phyloP scores from a whole-genome alignment of 768 basidiomycete genomes.

The Tulasnella calospora region DNA sequence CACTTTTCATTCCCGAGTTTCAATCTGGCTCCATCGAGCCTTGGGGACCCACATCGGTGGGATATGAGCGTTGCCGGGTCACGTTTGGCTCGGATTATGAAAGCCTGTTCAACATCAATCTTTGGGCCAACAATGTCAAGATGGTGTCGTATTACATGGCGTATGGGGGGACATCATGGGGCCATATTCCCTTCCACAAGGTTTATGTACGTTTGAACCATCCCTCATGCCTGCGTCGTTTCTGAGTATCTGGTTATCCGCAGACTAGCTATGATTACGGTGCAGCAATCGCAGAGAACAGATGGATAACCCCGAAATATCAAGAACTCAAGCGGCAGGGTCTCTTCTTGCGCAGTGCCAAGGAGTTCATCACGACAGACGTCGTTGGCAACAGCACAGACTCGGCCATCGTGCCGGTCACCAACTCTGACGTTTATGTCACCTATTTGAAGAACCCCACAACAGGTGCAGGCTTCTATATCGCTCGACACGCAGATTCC shows the following conservation, averaged over 20 bases:
- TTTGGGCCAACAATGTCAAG: constrained; percentile 80
- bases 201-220: constrained; percentile 48
- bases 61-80: constrained; percentile 55
- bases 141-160: constrained; percentile 82
- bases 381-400: constrained; percentile 52
- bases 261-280: constrained; percentile 73
- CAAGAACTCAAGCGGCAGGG: constrained; percentile 76
- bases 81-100: constrained; percentile 71
- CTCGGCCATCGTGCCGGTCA: neutral
- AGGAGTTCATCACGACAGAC: constrained; percentile 74
- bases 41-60: constrained; percentile 45
- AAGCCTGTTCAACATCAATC: constrained; percentile 70
- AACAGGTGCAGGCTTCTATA: constrained; percentile 65
- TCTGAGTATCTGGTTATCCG: neutral
- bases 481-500: constrained; percentile 62
- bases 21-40: constrained; percentile 77
- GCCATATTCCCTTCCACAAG: constrained; percentile 69
- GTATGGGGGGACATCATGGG: constrained; percentile 82
- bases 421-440: constrained; percentile 28
- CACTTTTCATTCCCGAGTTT: constrained; percentile 70
- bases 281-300: constrained; percentile 49
- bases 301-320: constrained; percentile 53
- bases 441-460: constrained; percentile 62
- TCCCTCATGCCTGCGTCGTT: neutral
- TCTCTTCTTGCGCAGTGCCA: constrained; percentile 74